Percentiles rank a stretch among this genome's conserved stretches.
Conservation (phyloP, 805 yeast species). For the Candida suzukii region DNA sequence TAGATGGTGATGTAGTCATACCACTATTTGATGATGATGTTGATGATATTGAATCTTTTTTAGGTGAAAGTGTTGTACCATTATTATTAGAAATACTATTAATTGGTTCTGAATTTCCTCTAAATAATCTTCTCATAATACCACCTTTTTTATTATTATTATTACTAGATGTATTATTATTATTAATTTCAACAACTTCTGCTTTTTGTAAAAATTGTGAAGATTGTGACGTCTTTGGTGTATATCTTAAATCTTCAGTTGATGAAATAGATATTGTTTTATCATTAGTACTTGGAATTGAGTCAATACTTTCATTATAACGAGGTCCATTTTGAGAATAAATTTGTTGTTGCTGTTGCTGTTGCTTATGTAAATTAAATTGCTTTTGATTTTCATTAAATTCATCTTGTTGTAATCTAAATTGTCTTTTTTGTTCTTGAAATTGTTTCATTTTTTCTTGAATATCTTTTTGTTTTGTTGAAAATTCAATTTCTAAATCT, state of each 20-base stretch:
- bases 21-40: neutral
- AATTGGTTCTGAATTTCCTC: slow-evolving; percentile 4
- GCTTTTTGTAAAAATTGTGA: neutral
- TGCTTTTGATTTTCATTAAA: too few species aligned
- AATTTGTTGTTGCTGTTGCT: neutral
- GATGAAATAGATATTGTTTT: neutral
- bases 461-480: neutral
- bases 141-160: slow-evolving; percentile 17
- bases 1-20: slow-evolving; percentile 11
- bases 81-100: slow-evolving; percentile 1
- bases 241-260: neutral
- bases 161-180: slow-evolving; percentile 16
- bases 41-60: neutral
- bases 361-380: too few species aligned
- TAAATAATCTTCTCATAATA: slow-evolving; percentile 24
- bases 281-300: neutral
- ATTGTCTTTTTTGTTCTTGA: too few species aligned
- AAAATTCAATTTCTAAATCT: slow-evolving; percentile 6
- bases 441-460: too few species aligned
- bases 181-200: neutral
- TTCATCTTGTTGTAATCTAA: too few species aligned
- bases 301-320: neutral
- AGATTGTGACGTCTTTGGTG: neutral
- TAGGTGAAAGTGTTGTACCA: neutral
- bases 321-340: neutral